phyloP scores from a whole-genome alignment of 164 flowering plant species.

The grape (Vitis vinifera) region DNA sequence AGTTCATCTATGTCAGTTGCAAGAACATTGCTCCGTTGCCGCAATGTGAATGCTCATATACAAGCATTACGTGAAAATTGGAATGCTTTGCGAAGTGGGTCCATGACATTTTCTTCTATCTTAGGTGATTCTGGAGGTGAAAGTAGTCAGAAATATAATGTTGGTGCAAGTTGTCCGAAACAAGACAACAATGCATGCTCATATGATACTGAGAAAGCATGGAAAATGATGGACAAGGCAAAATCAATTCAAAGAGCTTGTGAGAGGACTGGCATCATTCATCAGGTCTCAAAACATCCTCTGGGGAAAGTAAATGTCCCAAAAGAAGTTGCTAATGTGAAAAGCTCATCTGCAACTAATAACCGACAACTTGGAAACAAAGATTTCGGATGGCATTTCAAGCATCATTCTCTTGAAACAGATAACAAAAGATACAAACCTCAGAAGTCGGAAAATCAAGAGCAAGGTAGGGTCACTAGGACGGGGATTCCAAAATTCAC shows the following conservation, averaged over 20 bases:
- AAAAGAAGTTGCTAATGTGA: slow-evolving; percentile 11
- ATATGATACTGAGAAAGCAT: slow-evolving; percentile 56
- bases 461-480: slow-evolving; percentile 6
- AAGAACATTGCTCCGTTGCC: slow-evolving; percentile 47
- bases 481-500: slow-evolving; percentile 4
- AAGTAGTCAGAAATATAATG: slow-evolving; percentile 2
- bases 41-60: slow-evolving; percentile 48
- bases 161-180: slow-evolving; percentile 4
- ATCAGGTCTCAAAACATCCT: slow-evolving; percentile 11
- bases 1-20: slow-evolving; percentile 25
- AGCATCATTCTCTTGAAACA: background rate
- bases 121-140: slow-evolving; percentile 10
- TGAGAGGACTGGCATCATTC: slow-evolving; percentile 6
- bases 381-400: slow-evolving; percentile 8
- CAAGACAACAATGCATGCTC: slow-evolving; percentile 9
- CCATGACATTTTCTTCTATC: slow-evolving; percentile 46
- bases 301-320: slow-evolving; percentile 9
- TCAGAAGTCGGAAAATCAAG: slow-evolving; percentile 13
- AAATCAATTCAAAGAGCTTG: slow-evolving; percentile 25
- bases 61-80: slow-evolving; percentile 63
- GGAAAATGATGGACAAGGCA: slow-evolving; percentile 76
- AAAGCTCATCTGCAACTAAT: slow-evolving; percentile 1
- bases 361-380: slow-evolving; percentile 8
- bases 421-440: slow-evolving; percentile 6
- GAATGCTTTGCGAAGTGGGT: slow-evolving; percentile 56